phyloP scores from a whole-genome alignment of 768 basidiomycete genomes.

The Antrodiella citrinella region DNA sequence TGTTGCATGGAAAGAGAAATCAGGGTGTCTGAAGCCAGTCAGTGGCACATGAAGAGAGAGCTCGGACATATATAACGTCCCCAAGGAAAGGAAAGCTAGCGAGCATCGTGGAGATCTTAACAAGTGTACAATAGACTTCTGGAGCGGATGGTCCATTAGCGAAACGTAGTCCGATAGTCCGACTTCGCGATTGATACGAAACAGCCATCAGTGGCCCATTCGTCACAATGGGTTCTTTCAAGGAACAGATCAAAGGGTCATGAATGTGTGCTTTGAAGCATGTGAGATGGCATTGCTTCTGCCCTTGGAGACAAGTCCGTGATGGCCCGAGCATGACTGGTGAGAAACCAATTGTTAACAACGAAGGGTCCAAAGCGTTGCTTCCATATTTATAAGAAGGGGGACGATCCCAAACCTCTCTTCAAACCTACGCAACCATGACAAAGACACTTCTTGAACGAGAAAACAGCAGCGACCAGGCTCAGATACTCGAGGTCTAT shows the following conservation, averaged over 20 bases:
- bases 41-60: neutral
- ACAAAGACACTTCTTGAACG: neutral
- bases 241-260: no score
- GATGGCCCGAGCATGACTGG: neutral
- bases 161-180: neutral
- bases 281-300: neutral
- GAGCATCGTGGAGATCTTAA: neutral
- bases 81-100: neutral
- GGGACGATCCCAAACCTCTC: neutral
- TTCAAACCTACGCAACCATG: neutral
- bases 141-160: neutral
- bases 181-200: neutral
- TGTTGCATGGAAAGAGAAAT: no score
- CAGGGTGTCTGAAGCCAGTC: no score
- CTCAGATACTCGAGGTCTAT: neutral
- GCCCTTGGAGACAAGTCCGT: neutral
- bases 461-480: neutral
- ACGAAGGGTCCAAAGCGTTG: neutral
- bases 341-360: neutral
- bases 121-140: neutral
- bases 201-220: neutral
- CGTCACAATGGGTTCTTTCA: no score
- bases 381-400: neutral
- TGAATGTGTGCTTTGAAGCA: neutral
- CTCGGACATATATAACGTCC: neutral